These are phyloP conservation scores for Aspergillus novoparasiticus DNA, from an alignment of 2,329 filamentous ascomycete species.

Conservation along the genomic window DNA sequence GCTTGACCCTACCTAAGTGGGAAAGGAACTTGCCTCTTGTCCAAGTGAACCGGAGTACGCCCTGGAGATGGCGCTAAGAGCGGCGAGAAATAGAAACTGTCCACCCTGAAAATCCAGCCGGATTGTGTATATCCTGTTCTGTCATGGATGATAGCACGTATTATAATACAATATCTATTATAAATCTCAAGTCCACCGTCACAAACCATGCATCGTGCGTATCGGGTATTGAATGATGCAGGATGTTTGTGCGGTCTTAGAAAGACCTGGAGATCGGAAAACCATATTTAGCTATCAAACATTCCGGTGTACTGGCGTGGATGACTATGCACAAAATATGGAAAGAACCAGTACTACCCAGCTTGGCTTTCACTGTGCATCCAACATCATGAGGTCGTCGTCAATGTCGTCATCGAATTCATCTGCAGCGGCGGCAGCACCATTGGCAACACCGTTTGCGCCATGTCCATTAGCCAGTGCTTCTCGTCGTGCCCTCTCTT, in stretches of 20 bases:
- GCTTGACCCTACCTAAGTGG: not conserved
- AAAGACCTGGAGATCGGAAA: not conserved
- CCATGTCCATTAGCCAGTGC: constrained; percentile 31
- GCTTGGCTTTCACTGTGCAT: constrained; percentile 30
- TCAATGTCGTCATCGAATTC: constrained; percentile 48
- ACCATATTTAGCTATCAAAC: not conserved
- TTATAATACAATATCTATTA: not conserved
- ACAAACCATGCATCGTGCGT: not conserved
- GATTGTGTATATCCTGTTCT: not conserved
- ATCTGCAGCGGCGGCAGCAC: constrained; percentile 30
- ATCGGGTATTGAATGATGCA: not conserved
- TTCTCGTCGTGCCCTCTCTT: constrained; percentile 67
- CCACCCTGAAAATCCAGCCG: not conserved
- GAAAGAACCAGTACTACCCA: not conserved
- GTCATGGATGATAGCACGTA: not conserved
- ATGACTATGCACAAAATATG: constrained; percentile 14
- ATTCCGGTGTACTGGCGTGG: not conserved
- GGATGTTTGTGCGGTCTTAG: not conserved
- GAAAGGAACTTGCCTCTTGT: not conserved
- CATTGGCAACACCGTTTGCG: constrained; percentile 27
- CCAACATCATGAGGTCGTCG: constrained; percentile 46
- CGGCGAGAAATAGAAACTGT: not conserved
- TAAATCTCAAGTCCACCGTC: not conserved
- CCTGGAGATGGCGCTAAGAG: not conserved
- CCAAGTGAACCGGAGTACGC: not conserved